Base-by-base conservation (phyloP, 2,329 filamentous ascomycete species). In the Fusarium bulbicola region DNA sequence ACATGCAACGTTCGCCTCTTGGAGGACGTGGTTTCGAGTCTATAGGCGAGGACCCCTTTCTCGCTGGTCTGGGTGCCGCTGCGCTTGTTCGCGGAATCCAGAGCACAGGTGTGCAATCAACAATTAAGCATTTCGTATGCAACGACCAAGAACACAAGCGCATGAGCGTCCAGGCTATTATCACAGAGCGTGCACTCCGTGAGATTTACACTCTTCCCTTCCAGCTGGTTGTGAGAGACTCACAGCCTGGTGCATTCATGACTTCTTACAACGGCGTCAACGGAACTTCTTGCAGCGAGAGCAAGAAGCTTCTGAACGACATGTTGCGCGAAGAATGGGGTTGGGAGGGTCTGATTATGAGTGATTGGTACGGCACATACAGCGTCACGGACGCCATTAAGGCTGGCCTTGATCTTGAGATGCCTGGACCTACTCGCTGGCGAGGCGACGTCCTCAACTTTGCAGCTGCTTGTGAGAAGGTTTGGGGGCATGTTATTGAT, bases 1-100 rank as follows among this genome's bases (percentile, higher is more conserved):
- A 90, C 77, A 90, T 90, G 84, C 87, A 90, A 75, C 84, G 89
- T 53, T 87, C 85, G 10, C 89, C 88, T n/a, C 83, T 90, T 6
- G 88, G 88, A 30, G 88, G 89, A 15, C 85, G 88, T 58, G 88
- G 88, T 42, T 90, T 90, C 71, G 88, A 90, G 80, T 89, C 87
- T 14, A 84, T 90, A 56, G 83, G 86, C 47, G 88, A 90, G 75
- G 89, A 90, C 73, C 88, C 88, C 18, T 84, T 89, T 74, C 82
- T 90, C 30, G 85, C 87, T 30, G 88, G 89, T 0, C 81, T 88
- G 21, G 85, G 86, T 15, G 87, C 88, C 6, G 86, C 86, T 13
- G 84, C 86, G 36, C 81, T 90, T 36, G 82, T 89, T 42, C 83
- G 83, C 46, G 88, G 88, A 20, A 89, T 90, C 59, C 86, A 90